Percentiles rank a stretch among this genome's conserved stretches.
Evolutionary conservation across 1,139 yeast species (phyloP).

Genomic region (Saccharomycopsis hybrid): DNA sequence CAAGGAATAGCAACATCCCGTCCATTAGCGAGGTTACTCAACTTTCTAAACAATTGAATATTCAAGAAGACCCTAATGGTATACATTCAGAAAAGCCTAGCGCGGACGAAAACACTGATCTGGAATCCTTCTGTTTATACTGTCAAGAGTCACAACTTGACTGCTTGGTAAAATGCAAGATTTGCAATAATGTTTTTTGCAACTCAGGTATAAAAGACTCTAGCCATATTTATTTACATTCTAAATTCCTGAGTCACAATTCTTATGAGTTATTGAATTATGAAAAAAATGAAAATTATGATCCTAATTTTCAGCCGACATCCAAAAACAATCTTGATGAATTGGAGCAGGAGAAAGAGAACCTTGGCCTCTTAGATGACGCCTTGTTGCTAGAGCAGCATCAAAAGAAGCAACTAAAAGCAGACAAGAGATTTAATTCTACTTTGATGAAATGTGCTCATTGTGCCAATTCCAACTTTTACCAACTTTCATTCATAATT

Average conservation of each 20-base stretch:
- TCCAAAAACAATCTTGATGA: no score
- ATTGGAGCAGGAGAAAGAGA: not conserved
- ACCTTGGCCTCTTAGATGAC: no score
- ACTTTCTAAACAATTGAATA: not conserved
- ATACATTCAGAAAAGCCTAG: no score
- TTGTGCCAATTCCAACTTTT: constrained; percentile 9
- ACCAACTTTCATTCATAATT: constrained; percentile 12
- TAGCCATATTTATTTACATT: constrained; percentile 18
- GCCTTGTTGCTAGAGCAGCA: no score
- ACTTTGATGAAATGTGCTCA: constrained; percentile 12
- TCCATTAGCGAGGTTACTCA: constrained; percentile 8
- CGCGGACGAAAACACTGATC: no score
- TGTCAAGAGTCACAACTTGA: constrained; percentile 16
- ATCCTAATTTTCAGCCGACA: no score
- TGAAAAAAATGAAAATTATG: constrained; percentile 7
- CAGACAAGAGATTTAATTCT: not conserved
- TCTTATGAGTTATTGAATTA: constrained; percentile 15
- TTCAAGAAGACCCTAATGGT: not conserved
- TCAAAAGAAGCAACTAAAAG: no score
- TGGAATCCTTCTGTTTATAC: constrained; percentile 11
- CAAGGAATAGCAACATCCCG: constrained; percentile 12
- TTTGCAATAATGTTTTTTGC: constrained; percentile 16
- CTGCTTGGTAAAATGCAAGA: constrained; percentile 15
- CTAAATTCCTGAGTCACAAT: constrained; percentile 15
- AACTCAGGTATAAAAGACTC: constrained; percentile 19